Conservation (phyloP, 805 yeast species). For the Cyberlindnera amylophila region DNA sequence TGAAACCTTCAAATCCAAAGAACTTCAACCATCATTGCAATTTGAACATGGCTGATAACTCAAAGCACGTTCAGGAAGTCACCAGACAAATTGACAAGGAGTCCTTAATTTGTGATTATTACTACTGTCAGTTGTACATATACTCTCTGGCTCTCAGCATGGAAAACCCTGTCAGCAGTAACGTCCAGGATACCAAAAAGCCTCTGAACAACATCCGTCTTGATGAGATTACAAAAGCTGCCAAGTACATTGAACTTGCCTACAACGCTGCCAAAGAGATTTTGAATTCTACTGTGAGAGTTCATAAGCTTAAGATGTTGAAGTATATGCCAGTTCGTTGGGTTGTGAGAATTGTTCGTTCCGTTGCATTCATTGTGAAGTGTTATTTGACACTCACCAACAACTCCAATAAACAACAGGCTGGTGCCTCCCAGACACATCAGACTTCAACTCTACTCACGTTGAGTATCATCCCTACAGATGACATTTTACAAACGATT, state of each 20-base stretch:
- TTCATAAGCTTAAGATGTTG: slow-evolving; percentile 59
- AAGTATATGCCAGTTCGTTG: slow-evolving; percentile 89
- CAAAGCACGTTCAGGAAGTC: slow-evolving; percentile 32
- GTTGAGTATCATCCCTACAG: slow-evolving; percentile 58
- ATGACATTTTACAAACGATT: slow-evolving; percentile 64
- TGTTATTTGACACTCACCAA: slow-evolving; percentile 64
- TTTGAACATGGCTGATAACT: slow-evolving; percentile 24
- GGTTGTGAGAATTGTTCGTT: slow-evolving; percentile 80
- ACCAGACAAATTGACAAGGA: slow-evolving; percentile 53
- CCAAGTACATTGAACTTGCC: slow-evolving; percentile 77
- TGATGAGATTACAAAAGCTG: slow-evolving; percentile 68
- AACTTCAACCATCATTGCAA: slow-evolving; percentile 31
- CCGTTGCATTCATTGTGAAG: slow-evolving; percentile 87
- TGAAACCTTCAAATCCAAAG: slow-evolving; percentile 46
- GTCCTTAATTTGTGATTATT: slow-evolving; percentile 73
- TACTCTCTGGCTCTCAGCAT: slow-evolving; percentile 74
- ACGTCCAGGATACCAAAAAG: slow-evolving; percentile 18
- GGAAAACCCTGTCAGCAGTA: slow-evolving; percentile 32
- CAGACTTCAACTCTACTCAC: slow-evolving; percentile 48
- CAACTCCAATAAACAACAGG: slow-evolving; percentile 26
- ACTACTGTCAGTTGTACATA: slow-evolving; percentile 79
- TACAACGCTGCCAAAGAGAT: slow-evolving; percentile 81
- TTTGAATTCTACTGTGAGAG: slow-evolving; percentile 63
- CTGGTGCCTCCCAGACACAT: slow-evolving; percentile 34
- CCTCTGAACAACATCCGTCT: slow-evolving; percentile 40